These are phyloP conservation scores for Hirsutella rhossiliensis DNA, from an alignment of 2,329 filamentous ascomycete genomes.

Conservation along the genomic window DNA sequence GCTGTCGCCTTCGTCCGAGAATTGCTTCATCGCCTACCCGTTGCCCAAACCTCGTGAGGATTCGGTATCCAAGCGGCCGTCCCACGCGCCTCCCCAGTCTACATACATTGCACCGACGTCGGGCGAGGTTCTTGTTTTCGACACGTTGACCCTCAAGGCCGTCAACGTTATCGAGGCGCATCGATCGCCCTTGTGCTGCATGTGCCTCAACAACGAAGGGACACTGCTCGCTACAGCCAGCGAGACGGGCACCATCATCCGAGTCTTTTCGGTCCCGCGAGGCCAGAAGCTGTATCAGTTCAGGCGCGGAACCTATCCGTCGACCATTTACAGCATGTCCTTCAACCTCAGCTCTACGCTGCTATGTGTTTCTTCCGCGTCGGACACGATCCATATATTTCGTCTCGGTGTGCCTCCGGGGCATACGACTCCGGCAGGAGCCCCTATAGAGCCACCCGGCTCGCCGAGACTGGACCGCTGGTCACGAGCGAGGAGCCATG, in stretches of 20 bases:
- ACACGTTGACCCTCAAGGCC: constrained; percentile 78
- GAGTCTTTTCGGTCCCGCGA: constrained; percentile 84
- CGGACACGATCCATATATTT: constrained; percentile 95
- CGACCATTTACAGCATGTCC: constrained; percentile 96
- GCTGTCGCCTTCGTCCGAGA: constrained; percentile 85
- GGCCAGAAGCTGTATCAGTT: constrained; percentile 95
- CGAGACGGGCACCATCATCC: constrained; percentile 94
- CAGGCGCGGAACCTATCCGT: constrained; percentile 86
- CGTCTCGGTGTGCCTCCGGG: constrained; percentile 49
- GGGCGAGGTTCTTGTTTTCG: constrained; percentile 87
- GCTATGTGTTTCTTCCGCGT: constrained; percentile 89
- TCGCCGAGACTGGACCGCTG: constrained; percentile 38
- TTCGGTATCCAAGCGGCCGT: constrained; percentile 45
- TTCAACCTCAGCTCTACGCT: constrained; percentile 93
- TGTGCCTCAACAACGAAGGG: constrained; percentile 85
- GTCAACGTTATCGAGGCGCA: constrained; percentile 95
- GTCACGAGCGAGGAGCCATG: constrained; percentile 39
- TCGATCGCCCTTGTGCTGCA: constrained; percentile 77
- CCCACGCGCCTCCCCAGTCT: constrained; percentile 73
- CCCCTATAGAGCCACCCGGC: constrained; percentile 24
- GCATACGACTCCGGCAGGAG: constrained; percentile 20
- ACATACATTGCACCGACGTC: constrained; percentile 74
- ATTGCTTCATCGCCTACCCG: constrained; percentile 91
- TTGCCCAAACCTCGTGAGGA: constrained; percentile 63
- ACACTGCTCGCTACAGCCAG: constrained; percentile 88